Conservation (phyloP, 2,329 filamentous ascomycete species). For the Apiospora aurea region DNA sequence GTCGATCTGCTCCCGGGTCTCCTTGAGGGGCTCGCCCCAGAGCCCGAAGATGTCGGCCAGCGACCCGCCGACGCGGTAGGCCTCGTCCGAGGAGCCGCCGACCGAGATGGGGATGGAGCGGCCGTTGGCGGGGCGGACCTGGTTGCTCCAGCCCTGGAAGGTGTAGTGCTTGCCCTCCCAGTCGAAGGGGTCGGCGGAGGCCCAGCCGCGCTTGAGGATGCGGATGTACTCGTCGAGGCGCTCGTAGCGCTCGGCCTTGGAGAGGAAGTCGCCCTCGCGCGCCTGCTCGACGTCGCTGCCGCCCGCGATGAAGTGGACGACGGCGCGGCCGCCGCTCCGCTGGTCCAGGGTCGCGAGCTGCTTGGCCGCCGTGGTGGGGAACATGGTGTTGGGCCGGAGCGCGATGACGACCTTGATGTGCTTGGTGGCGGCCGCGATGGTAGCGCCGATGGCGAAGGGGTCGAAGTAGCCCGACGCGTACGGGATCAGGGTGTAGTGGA, state of each 20-base stretch:
- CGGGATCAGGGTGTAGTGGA: constrained; percentile 68
- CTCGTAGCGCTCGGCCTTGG: constrained; percentile 63
- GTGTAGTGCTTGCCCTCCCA: constrained; percentile 67
- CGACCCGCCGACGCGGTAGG: constrained; percentile 64
- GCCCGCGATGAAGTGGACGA: constrained; percentile 70
- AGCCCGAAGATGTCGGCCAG: constrained; percentile 69
- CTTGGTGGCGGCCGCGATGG: constrained; percentile 63
- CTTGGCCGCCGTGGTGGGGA: constrained; percentile 68
- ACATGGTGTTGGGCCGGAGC: constrained; percentile 66
- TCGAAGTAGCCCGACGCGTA: constrained; percentile 64
- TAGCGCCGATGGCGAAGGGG: constrained; percentile 65
- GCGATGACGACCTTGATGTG: constrained; percentile 68
- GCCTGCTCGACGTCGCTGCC: constrained; percentile 67
- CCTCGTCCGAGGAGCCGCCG: constrained; percentile 64
- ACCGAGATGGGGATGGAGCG: constrained; percentile 62
- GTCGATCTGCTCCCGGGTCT: constrained; percentile 69
- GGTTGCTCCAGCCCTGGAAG: constrained; percentile 65
- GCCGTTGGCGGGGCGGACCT: constrained; percentile 59
- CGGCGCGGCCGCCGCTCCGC: constrained; percentile 62
- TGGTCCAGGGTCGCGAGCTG: constrained; percentile 67
- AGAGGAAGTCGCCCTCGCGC: constrained; percentile 64
- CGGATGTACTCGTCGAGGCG: constrained; percentile 68
- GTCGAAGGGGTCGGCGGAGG: constrained; percentile 63
- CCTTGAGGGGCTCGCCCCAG: constrained; percentile 69
- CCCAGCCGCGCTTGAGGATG: constrained; percentile 66